Percentiles rank a stretch among this genome's conserved stretches.
Evolutionary conservation across 495 filamentous ascomycete genomes (phyloP).

Genomic region (Hypomontagnella monticulosa): DNA sequence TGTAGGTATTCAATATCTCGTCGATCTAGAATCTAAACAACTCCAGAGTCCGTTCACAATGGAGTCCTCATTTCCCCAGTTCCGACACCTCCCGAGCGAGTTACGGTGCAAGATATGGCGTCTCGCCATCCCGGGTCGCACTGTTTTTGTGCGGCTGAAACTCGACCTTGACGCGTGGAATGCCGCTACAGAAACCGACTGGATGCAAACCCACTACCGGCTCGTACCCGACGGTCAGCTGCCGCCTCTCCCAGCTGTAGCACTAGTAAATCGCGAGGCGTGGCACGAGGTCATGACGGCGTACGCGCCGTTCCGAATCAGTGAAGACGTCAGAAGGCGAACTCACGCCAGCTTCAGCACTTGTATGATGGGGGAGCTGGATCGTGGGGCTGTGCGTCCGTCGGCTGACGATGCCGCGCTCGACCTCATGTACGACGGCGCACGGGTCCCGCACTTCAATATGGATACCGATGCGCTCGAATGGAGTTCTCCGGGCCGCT

Average conservation of each 20-base stretch:
- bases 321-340: not conserved
- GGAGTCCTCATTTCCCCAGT: constrained; percentile 28
- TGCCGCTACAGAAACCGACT: constrained; percentile 15
- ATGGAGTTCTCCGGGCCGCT: constrained; percentile 12
- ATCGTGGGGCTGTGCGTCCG: not conserved
- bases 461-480: constrained; percentile 20
- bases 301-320: constrained; percentile 15
- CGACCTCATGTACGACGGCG: constrained; percentile 8
- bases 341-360: not conserved
- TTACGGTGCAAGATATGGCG: constrained; percentile 32
- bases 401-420: constrained; percentile 1
- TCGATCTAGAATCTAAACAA: not conserved
- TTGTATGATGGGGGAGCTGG: too few species aligned
- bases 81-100: constrained; percentile 19
- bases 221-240: constrained; percentile 1
- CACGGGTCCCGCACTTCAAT: constrained; percentile 15
- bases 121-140: constrained; percentile 12
- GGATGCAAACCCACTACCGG: constrained; percentile 15
- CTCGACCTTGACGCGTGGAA: constrained; percentile 26
- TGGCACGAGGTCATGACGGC: constrained; percentile 10
- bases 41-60: not conserved
- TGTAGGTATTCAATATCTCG: not conserved
- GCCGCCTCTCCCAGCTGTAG: constrained; percentile 4
- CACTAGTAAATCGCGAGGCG: constrained; percentile 22
- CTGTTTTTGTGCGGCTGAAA: constrained; percentile 14